Percentiles rank a stretch among this genome's conserved stretches.
phyloP scores from a whole-genome alignment of 176 grass and related monocot species.

The Avena atlantica region DNA sequence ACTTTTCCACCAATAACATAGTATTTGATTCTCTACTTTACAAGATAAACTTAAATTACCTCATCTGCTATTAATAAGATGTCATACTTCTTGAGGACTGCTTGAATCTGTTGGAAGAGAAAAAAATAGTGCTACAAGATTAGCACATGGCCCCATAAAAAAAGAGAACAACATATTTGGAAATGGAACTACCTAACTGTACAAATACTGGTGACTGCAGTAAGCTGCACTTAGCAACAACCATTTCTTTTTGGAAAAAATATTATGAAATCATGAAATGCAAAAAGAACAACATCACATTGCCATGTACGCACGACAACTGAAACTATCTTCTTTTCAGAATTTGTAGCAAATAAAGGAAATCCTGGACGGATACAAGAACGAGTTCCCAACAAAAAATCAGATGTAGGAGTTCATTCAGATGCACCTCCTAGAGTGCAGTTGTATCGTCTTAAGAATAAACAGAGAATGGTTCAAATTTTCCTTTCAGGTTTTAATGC shows the following conservation, averaged over 20 bases:
- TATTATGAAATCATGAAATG: background rate
- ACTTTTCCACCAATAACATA: background rate
- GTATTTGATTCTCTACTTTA: slow-evolving; percentile 2
- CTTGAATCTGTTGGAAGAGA: slow-evolving; percentile 70
- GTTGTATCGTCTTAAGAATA: background rate
- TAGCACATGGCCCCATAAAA: background rate
- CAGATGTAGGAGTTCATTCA: background rate
- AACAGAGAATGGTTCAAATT: slow-evolving; percentile 1
- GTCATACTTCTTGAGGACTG: slow-evolving; percentile 88
- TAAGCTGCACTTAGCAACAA: background rate
- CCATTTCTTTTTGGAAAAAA: background rate
- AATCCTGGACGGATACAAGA: background rate
- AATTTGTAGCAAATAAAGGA: background rate
- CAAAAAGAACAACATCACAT: background rate
- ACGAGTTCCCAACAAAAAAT: background rate
- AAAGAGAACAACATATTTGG: background rate
- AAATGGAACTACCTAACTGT: slow-evolving; percentile 2
- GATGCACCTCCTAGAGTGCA: background rate
- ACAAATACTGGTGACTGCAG: background rate
- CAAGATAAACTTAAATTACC: slow-evolving; percentile 45
- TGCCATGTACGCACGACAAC: background rate
- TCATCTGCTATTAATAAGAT: slow-evolving; percentile 95
- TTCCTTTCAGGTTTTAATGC: slow-evolving; percentile 8
- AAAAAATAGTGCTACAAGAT: slow-evolving; percentile 19
- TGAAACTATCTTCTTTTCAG: background rate